These are phyloP conservation scores for Epithemia pelagica DNA, from an alignment of 108 stramenopile genomes.

Conservation along the genomic window DNA sequence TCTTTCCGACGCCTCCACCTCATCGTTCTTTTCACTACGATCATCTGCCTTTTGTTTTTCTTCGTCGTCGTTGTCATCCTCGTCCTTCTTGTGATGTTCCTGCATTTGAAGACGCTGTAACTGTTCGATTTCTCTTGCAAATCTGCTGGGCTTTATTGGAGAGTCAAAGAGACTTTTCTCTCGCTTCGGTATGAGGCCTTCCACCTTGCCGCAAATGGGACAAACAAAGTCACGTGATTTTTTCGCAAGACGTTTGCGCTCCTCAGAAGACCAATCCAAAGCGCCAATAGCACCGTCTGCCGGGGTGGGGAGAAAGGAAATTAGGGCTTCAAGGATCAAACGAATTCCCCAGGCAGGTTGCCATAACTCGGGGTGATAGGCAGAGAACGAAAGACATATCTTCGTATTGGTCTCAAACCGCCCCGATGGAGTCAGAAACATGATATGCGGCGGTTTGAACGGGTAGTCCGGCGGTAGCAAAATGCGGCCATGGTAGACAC, in stretches of 20 bases:
- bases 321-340: constrained; percentile 94
- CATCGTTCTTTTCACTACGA: constrained; percentile 5
- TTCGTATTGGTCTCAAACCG: constrained; percentile 93
- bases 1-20: neutral
- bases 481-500: constrained; percentile 96
- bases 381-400: constrained; percentile 91
- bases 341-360: constrained; percentile 93
- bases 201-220: constrained; percentile 45
- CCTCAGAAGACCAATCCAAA: constrained; percentile 79
- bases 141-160: constrained; percentile 23
- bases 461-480: constrained; percentile 54
- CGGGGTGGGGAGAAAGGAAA: constrained; percentile 92
- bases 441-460: constrained; percentile 94
- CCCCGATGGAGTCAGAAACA: constrained; percentile 93
- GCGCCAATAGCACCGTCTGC: constrained; percentile 96
- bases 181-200: constrained; percentile 46
- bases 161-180: constrained; percentile 10
- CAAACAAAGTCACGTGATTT: constrained; percentile 48
- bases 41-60: neutral
- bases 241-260: constrained; percentile 65
- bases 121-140: constrained; percentile 74
- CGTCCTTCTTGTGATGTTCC: constrained; percentile 26
- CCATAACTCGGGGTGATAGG: constrained; percentile 98
- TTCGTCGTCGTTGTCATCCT: constrained; percentile 18
- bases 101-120: constrained; percentile 54